Evolutionary conservation across 169 alveolate species (phyloP), one percentile per base, ranked within the genome.

Genomic region (Babesia ovata): DNA sequence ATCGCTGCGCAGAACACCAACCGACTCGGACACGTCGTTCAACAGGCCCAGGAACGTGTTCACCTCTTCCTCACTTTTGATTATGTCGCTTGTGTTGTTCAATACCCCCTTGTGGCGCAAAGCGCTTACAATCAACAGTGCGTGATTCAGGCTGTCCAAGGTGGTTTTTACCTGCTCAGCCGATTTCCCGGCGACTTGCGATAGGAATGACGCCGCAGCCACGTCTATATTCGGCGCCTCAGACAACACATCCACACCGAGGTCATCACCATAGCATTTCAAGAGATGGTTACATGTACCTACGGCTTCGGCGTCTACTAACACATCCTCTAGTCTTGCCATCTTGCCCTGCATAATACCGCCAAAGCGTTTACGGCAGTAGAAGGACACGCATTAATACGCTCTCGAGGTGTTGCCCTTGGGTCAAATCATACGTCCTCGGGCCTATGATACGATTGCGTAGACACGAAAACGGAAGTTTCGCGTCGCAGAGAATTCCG

Each of bases 1-100:
- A 3, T 42, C 48, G 49, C 61, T 61, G 39, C 58, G 50, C 77
- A 71, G 19, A 29, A 46, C 21, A 21, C 21, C 39, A 44, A 81
- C 46, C n/a, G 71, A 66, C 9, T 39, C 66, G 21, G 66, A 16
- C 17, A 60, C 58, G 14, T 71, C 83, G 14, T 54, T 53, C 42
- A 81, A 26, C 42, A 21, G 36, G 14, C 21, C 46, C 58, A 48
- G 28, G 21, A 67, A 72, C 36, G 44, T 59, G 72, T 81, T 65
- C 12, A 63, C 85, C 50, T 81, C 88, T 19, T 75, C 78, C 45
- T 72, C 17, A 24, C 84, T 81, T 46, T 81, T 54, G 4, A 81
- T 73, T 17, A 81, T 72, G 33, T 81, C 88, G 56, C 78, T 71
- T 2, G 88, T 81, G 44, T 71, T 22, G 73, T 81, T 81, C 28